Evolutionary conservation across 345 rosid species (phyloP), one percentile per base, ranked within the genome.

Genomic region (Salix caprea): DNA sequence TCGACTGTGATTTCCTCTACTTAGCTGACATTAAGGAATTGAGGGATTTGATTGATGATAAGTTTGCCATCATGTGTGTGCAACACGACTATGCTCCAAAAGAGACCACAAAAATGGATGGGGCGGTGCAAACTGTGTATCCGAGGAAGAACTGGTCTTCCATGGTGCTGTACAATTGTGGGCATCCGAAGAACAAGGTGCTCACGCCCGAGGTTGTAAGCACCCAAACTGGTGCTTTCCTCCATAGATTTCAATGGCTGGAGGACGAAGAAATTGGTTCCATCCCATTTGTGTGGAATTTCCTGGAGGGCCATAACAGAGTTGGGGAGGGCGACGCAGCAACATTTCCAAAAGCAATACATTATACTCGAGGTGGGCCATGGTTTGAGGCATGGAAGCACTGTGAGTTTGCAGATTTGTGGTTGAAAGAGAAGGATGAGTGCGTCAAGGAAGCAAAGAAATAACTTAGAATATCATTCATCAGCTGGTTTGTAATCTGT

Each of bases 121-220:
- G 99, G 42, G 97, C 94, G 0, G 95, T 92, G 40, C 99, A 96
- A 40, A 96, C 98, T 1, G 94, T 90, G 44, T 93, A 96, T 80
- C 99, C 96, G 0, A 88, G 99, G 85, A 96, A 96, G 93, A 96
- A 96, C 73, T 96, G 97, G 99, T 96, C 99, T 4, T 96, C 99
- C 0, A 96, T 96, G 99, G 99, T 96, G 67, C 79, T 96, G 72
- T 96, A 96, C 83, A 96, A 96, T 13, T 96, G 98, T 71, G 91
- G 91, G 5, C 99, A 93, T 66, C 98, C 93, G 0, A 96, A 96
- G 82, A 96, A 92, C 91, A 92, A 82, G 88, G 81, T 76, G 0
- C 69, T 96, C 79, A 87, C 81, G 3, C 97, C 96, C 4, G 92
- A 91, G 70, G 79, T 69, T 71, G 99, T 96, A 16, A 96, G 89